Evolutionary conservation across 176 grass and related monocot species (phyloP), one percentile per base, ranked within the genome.

Genomic region (Triticum urartu): DNA sequence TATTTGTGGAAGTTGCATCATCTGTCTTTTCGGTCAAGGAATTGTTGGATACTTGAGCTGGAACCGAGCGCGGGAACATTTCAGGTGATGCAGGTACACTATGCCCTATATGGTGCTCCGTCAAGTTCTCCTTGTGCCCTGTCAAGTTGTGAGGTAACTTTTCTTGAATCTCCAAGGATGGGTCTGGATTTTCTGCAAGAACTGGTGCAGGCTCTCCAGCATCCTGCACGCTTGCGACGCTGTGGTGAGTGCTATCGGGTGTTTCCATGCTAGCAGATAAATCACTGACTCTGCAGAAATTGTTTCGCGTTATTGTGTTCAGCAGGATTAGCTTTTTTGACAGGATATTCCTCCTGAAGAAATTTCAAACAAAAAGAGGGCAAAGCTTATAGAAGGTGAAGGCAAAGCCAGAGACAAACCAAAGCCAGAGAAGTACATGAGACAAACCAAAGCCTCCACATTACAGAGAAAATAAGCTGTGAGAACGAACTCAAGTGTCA

Each of bases 211-310:
- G 25, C 48, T 78, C 69, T 75, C 50, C 64, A 60, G 11, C 48
- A 70, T 79, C 70, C 18, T 82, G 73, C 67, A 26, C 32, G 67
- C 25, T 72, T 35, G 18, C 39, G 75, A 43, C 48, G 7, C 11
- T 50, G 12, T 75, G 72, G 24, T 66, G 68, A 74, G 64, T 79
- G 78, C 64, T 84, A 38, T 86, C 68, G 58, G 65, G 34, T 67
- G 65, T 40, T 84, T 95, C 90, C 72, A 88, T 88, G 61, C 6
- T 72, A 67, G 18, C 11, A 74, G 45, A 26, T 66, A 85, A 59
- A 28, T 67, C 33, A 20, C 26, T 66, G 35, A 72, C 20, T 88
- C 73, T 43, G 5, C 32, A 79, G 10, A 76, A 40, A 6, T 40
- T 64, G 11, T 89, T 70, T 87, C 72, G 63, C 40, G 52, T 60